Conservation (phyloP, 768 basidiomycete species). For the Cystofilobasidium capitatum region DNA sequence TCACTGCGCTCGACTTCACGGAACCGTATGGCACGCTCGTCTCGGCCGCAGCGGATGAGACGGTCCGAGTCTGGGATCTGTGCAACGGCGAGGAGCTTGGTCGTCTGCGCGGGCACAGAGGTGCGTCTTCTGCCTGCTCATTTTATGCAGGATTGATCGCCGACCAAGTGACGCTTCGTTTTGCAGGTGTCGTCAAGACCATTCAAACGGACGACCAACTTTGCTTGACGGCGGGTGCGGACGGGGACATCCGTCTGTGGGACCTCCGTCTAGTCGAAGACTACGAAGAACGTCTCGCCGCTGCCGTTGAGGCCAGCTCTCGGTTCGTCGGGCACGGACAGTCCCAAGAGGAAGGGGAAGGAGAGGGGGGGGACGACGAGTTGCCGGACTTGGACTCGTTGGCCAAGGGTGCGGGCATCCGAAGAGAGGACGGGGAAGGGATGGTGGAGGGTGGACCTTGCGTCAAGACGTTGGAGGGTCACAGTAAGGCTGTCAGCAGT, state of each 20-base stretch:
- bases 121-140: slow-evolving; percentile 33
- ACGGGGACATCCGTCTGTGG: slow-evolving; percentile 79
- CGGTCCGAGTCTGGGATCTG: slow-evolving; percentile 90
- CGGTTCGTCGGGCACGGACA: neutral
- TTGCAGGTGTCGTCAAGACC: slow-evolving; percentile 57
- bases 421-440: slow-evolving; percentile 26
- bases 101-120: slow-evolving; percentile 67
- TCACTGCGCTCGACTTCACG: slow-evolving; percentile 84
- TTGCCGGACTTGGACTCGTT: slow-evolving; percentile 2
- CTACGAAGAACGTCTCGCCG: slow-evolving; percentile 44
- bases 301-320: neutral
- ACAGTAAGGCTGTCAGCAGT: slow-evolving; percentile 82
- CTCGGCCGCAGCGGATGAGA: slow-evolving; percentile 73
- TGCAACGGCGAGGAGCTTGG: slow-evolving; percentile 80
- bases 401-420: slow-evolving; percentile 3
- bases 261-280: slow-evolving; percentile 76
- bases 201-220: slow-evolving; percentile 86
- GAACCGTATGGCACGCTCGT: slow-evolving; percentile 94
- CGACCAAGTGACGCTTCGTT: neutral
- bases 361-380: slow-evolving; percentile 33
- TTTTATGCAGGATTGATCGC: neutral
- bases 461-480: slow-evolving; percentile 70
- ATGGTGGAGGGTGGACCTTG: slow-evolving; percentile 44
- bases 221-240: slow-evolving; percentile 81
- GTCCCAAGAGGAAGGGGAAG: slow-evolving; percentile 23